Evolutionary conservation across 805 yeast species (phyloP).

Genomic region (Priceomyces fermenticarens): DNA sequence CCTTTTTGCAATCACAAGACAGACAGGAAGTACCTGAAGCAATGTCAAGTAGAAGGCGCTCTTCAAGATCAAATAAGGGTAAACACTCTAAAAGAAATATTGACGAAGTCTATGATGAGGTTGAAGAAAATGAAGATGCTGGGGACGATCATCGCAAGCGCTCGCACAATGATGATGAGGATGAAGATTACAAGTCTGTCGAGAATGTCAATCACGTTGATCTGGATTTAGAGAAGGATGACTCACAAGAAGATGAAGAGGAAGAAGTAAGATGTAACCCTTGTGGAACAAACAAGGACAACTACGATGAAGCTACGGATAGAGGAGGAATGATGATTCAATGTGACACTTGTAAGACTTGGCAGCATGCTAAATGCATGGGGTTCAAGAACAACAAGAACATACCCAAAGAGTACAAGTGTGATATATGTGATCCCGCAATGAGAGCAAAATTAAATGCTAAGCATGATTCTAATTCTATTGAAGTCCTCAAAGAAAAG

Average conservation of each 20-base stretch:
- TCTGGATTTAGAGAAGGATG: conserved; percentile 3
- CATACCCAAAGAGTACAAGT: conserved; percentile 48
- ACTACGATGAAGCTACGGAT: conserved; percentile 57
- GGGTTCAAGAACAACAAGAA: conserved; percentile 38
- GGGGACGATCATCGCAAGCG: neutral
- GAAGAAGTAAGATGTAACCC: conserved; percentile 56
- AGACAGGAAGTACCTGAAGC: too few species aligned
- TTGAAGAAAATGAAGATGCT: conserved; percentile 8
- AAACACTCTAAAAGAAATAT: conserved; percentile 30
- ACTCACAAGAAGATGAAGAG: conserved; percentile 25
- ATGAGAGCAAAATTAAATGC: conserved; percentile 3
- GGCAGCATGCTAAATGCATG: conserved; percentile 72
- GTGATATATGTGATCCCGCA: conserved; percentile 45
- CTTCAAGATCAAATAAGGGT: conserved; percentile 39
- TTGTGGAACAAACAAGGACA: conserved; percentile 58
- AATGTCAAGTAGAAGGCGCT: conserved; percentile 23
- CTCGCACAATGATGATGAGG: conserved; percentile 6
- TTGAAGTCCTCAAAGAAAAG: conserved; percentile 23
- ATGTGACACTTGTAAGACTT: conserved; percentile 63
- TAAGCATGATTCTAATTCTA: conserved; percentile 8
- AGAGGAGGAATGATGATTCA: conserved; percentile 56
- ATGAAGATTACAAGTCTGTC: conserved; percentile 8
- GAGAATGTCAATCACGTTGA: conserved; percentile 10
- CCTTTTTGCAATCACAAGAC: too few species aligned
- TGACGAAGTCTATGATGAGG: conserved; percentile 20